These are phyloP conservation scores for Sugiyamaella smithiae DNA, from an alignment of 805 yeast genomes.

Conservation along the genomic window DNA sequence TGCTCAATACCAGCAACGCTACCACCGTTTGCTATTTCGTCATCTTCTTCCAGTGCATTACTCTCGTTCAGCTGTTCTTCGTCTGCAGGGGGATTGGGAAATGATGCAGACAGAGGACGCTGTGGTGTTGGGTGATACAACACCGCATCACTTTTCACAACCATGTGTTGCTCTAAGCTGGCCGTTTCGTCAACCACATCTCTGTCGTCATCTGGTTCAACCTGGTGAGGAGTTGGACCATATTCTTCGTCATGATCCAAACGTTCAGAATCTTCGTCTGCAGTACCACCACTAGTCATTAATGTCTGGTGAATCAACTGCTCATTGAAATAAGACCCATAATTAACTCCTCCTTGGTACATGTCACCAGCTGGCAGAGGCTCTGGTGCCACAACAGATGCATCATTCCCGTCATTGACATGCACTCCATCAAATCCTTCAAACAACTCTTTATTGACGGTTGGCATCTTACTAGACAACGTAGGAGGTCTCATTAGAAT, in stretches of 20 bases:
- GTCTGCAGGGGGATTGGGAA: constrained; percentile 6
- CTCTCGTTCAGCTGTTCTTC: background rate
- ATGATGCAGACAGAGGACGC: constrained; percentile 16
- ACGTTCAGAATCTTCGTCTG: background rate
- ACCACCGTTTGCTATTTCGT: background rate
- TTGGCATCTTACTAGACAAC: background rate
- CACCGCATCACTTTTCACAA: constrained; percentile 1
- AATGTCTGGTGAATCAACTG: background rate
- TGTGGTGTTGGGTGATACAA: constrained; percentile 27
- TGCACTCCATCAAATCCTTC: constrained; percentile 26
- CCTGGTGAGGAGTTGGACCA: no score
- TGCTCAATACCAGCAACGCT: background rate
- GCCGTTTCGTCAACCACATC: background rate
- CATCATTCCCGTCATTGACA: constrained; percentile 7
- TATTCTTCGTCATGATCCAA: constrained; percentile 1
- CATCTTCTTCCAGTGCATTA: background rate
- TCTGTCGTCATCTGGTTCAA: no score
- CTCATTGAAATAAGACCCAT: background rate
- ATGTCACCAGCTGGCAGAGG: background rate
- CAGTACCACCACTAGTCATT: background rate
- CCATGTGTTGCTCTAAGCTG: no score
- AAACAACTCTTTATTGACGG: constrained; percentile 10
- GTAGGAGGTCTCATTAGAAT: constrained; percentile 1
- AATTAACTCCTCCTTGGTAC: background rate
- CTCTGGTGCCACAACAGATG: background rate